A percentile compares a stretch with the other conserved stretches of the same genome.
Evolutionary conservation across 2,329 filamentous ascomycete species (phyloP).

Genomic region (Hymenoscyphus occultus): DNA sequence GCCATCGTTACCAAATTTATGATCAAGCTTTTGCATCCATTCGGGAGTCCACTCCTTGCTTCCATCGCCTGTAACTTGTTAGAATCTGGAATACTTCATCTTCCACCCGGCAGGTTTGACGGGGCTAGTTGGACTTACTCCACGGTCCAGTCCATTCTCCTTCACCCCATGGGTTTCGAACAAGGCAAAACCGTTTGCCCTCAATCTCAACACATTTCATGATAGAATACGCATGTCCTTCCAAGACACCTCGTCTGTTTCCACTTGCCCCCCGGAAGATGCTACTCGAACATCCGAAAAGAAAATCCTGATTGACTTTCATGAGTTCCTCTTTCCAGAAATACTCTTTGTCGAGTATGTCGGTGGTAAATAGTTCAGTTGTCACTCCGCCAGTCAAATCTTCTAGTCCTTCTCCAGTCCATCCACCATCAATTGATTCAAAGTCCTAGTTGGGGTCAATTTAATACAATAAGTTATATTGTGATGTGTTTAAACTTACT

Average conservation of each 20-base stretch:
- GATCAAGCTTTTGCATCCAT: conserved; percentile 54
- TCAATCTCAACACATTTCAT: conserved; percentile 52
- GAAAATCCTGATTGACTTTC: conserved; percentile 76
- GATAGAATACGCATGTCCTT: conserved; percentile 39
- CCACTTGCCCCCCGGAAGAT: conserved; percentile 28
- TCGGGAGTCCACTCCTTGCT: conserved; percentile 61
- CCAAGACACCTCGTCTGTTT: conserved; percentile 52
- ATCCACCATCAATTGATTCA: conserved; percentile 70
- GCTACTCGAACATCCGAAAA: conserved; percentile 61
- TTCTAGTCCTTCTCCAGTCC: conserved; percentile 53
- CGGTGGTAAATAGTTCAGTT: conserved; percentile 63
- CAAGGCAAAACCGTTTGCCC: conserved; percentile 53
- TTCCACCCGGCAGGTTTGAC: not conserved
- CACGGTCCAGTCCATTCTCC: conserved; percentile 58
- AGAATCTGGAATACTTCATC: not conserved
- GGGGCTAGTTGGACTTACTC: conserved; percentile 30
- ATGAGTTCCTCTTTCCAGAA: conserved; percentile 83
- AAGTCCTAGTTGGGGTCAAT: conserved; percentile 55
- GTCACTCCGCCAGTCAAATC: conserved; percentile 68
- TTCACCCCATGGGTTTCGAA: conserved; percentile 56
- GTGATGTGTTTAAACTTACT: not conserved
- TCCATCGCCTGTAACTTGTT: conserved; percentile 42
- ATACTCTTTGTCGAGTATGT: conserved; percentile 73
- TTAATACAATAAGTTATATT: not conserved
- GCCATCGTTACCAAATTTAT: conserved; percentile 60